These are phyloP conservation scores for Suillus cothurnatus DNA, from an alignment of 768 basidiomycete species.

Conservation along the genomic window DNA sequence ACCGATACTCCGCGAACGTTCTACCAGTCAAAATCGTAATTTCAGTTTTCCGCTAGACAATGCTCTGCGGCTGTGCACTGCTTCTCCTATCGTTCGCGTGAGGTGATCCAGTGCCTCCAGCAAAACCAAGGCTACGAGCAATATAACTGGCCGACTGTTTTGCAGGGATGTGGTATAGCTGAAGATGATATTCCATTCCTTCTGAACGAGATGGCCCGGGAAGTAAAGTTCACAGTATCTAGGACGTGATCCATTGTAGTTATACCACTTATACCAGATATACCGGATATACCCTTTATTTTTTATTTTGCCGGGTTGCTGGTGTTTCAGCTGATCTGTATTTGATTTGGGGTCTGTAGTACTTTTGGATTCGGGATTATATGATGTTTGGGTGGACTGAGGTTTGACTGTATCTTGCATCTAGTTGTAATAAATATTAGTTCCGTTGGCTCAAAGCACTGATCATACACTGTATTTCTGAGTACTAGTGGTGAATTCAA, in stretches of 20 bases:
- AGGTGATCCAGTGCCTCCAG: slow-evolving; percentile 26
- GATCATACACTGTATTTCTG: background rate
- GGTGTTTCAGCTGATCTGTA: background rate
- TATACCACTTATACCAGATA: background rate
- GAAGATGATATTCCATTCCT: slow-evolving; percentile 17
- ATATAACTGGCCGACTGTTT: slow-evolving; percentile 28
- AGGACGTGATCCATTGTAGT: background rate
- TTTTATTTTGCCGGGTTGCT: no score
- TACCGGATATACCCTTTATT: background rate
- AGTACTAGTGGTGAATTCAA: background rate
- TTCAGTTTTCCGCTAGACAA: slow-evolving; percentile 23
- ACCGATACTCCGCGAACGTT: background rate
- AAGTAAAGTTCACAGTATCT: slow-evolving; percentile 18
- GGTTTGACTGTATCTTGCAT: background rate
- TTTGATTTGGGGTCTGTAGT: background rate
- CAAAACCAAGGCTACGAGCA: slow-evolving; percentile 28
- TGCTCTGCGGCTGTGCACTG: slow-evolving; percentile 20
- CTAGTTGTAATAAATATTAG: background rate
- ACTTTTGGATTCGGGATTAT: background rate
- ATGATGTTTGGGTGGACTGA: background rate
- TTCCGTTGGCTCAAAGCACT: background rate
- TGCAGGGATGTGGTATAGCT: slow-evolving; percentile 25
- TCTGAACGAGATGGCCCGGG: slow-evolving; percentile 30
- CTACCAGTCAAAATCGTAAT: no score
- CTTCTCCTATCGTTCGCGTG: slow-evolving; percentile 21